These are phyloP conservation scores for Cystobasidium ongulense DNA, from an alignment of 768 basidiomycete species.

Conservation along the genomic window DNA sequence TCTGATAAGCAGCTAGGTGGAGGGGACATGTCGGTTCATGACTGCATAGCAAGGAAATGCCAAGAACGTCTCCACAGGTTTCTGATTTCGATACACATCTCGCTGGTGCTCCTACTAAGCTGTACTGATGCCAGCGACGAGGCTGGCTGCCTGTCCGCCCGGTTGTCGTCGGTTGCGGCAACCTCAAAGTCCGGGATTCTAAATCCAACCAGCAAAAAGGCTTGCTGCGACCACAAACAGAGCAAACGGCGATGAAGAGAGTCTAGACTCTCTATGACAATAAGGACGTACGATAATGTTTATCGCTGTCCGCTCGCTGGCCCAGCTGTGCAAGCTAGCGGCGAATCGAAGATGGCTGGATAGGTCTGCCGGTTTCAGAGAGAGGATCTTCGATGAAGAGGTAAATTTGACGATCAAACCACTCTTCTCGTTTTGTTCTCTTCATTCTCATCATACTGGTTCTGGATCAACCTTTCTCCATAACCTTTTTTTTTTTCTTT, in stretches of 20 bases:
- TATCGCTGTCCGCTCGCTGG: background rate
- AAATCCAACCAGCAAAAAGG: background rate
- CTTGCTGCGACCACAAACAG: background rate
- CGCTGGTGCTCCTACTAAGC: no score
- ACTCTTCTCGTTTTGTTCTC: background rate
- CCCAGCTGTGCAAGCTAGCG: background rate
- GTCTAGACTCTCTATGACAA: background rate
- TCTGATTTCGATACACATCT: no score
- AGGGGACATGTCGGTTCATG: background rate
- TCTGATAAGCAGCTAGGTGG: background rate
- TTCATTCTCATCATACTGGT: background rate
- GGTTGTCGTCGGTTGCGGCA: no score
- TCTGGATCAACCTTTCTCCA: background rate
- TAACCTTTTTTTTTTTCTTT: background rate
- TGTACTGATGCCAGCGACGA: no score
- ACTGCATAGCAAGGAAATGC: no score
- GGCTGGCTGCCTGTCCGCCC: no score
- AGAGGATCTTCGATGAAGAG: no score
- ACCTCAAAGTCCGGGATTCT: no score
- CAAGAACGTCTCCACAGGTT: no score
- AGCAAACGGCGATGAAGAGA: background rate
- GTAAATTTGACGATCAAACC: no score
- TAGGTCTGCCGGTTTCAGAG: no score
- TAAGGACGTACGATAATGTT: background rate
- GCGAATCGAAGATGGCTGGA: background rate